These are phyloP conservation scores for Aureobasidium sp. DNA, from an alignment of 2,329 filamentous ascomycete genomes.

Conservation along the genomic window DNA sequence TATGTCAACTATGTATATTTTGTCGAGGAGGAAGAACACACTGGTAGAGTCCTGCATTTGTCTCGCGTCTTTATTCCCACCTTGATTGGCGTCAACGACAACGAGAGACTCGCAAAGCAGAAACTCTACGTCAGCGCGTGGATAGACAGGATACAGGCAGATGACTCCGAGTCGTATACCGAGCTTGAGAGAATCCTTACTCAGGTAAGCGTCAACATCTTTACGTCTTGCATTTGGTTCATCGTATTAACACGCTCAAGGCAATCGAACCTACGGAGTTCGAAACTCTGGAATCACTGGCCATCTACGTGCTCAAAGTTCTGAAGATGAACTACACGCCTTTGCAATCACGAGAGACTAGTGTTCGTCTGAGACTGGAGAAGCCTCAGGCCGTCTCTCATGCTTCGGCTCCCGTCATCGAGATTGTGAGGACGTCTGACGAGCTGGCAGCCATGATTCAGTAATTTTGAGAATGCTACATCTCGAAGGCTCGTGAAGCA, in stretches of 20 bases:
- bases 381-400: slow-evolving; percentile 69
- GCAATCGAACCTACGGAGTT: slow-evolving; percentile 37
- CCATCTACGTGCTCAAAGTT: slow-evolving; percentile 39
- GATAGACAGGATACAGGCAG: slow-evolving; percentile 47
- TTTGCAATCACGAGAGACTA: slow-evolving; percentile 29
- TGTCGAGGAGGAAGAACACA: slow-evolving; percentile 22
- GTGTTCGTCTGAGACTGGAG: slow-evolving; percentile 56
- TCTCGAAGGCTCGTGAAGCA: neutral
- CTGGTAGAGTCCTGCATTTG: slow-evolving; percentile 40
- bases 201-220: slow-evolving; percentile 42
- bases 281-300: slow-evolving; percentile 42
- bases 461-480: neutral
- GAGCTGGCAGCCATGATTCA: slow-evolving; percentile 10
- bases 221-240: neutral
- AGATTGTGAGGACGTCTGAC: slow-evolving; percentile 37
- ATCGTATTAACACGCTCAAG: slow-evolving; percentile 17
- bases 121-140: slow-evolving; percentile 57
- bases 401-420: slow-evolving; percentile 64
- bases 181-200: slow-evolving; percentile 55
- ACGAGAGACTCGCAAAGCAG: slow-evolving; percentile 61
- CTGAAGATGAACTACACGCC: slow-evolving; percentile 24
- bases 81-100: slow-evolving; percentile 64
- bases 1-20: slow-evolving; percentile 47
- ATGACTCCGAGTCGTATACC: slow-evolving; percentile 43
- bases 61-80: slow-evolving; percentile 57